Percentiles rank a stretch among this genome's conserved stretches.
These are phyloP conservation scores for Protostelium mycophagum DNA, from an alignment of 78 protist genomes.

Conservation along the genomic window DNA sequence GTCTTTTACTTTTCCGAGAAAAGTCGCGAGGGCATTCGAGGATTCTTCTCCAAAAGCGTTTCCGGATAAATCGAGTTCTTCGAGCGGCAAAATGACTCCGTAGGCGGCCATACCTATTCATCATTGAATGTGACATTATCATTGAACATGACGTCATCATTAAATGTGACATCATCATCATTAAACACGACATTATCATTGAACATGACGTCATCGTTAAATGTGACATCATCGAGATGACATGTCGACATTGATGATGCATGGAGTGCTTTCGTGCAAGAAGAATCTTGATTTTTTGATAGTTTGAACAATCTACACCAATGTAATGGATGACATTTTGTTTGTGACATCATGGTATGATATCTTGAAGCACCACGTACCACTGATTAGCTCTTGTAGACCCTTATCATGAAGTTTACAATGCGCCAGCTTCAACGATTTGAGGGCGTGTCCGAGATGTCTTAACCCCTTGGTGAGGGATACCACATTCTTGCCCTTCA, in stretches of 20 bases:
- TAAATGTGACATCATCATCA: background rate
- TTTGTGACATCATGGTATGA: no score
- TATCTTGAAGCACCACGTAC: no score
- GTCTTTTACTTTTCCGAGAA: background rate
- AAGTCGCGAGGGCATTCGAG: background rate
- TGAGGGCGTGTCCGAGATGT: background rate
- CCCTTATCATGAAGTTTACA: background rate
- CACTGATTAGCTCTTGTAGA: background rate
- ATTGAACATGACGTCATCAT: background rate
- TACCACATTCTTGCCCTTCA: background rate
- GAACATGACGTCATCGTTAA: background rate
- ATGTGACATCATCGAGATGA: no score
- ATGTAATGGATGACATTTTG: no score
- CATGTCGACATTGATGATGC: no score
- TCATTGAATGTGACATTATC: background rate
- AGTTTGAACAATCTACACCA: no score
- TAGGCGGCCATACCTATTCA: background rate
- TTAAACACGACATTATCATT: background rate
- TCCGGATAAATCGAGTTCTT: background rate
- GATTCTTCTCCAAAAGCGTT: background rate
- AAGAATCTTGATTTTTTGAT: no score
- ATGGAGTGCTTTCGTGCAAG: no score
- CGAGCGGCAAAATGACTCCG: background rate
- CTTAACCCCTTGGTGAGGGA: background rate
- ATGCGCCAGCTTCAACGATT: background rate